Conservation (phyloP, 2,329 filamentous ascomycete species). For the Trichophyton equinum region DNA sequence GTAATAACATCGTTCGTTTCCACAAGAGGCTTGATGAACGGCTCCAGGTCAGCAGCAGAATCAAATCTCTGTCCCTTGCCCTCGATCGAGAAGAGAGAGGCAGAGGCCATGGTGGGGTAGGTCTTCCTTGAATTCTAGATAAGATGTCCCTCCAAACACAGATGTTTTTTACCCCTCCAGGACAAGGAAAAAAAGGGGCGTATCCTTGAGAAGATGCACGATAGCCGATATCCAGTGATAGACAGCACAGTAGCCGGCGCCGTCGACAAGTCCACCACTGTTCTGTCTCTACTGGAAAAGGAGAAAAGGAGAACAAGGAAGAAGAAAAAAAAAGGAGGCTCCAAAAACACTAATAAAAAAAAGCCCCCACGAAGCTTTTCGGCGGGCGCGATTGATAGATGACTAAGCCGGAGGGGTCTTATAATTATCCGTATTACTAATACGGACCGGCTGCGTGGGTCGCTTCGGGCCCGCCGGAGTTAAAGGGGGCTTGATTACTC, state of each 20-base stretch:
- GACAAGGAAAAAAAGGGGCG: background rate
- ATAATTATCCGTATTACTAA: background rate
- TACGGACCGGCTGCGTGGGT: background rate
- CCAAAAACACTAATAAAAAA: background rate
- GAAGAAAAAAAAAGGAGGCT: constrained; percentile 21
- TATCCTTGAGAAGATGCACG: background rate
- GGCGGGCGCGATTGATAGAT: background rate
- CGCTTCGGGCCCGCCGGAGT: background rate
- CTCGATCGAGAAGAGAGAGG: constrained; percentile 65
- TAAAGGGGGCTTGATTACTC: background rate
- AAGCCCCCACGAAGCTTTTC: background rate
- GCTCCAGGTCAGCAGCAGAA: constrained; percentile 71
- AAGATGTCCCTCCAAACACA: too few species aligned
- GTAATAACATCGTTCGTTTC: constrained; percentile 58
- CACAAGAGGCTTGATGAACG: constrained; percentile 64
- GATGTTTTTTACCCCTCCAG: background rate
- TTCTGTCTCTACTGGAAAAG: background rate
- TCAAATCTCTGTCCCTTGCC: constrained; percentile 88
- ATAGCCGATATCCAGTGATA: background rate
- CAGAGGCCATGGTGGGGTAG: constrained; percentile 39
- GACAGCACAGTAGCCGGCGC: background rate
- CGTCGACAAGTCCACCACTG: background rate
- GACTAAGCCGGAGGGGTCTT: background rate
- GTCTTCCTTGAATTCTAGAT: background rate
- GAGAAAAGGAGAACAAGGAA: background rate